Evolutionary conservation across 2,329 filamentous ascomycete genomes (phyloP).

Genomic region (Calonectria pteridis): DNA sequence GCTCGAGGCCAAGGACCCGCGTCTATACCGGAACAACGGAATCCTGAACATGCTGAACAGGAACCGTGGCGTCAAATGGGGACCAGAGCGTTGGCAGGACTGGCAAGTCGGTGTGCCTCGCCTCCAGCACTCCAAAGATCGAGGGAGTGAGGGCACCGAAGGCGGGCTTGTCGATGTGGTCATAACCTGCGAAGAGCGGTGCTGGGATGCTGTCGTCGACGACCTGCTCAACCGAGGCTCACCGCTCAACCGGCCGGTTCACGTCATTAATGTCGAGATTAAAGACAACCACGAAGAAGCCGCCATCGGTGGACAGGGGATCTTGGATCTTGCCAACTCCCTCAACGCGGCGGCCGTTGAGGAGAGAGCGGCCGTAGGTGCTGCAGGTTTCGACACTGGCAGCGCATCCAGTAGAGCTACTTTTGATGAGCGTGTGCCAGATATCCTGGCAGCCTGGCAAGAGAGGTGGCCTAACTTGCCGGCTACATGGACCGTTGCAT

Average conservation of each 20-base stretch:
- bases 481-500: slow-evolving; percentile 93
- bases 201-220: slow-evolving; percentile 97
- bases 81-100: slow-evolving; percentile 97
- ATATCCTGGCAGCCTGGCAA: slow-evolving; percentile 93
- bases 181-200: slow-evolving; percentile 97
- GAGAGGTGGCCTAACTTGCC: slow-evolving; percentile 93
- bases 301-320: slow-evolving; percentile 88
- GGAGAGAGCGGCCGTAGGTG: slow-evolving; percentile 77
- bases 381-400: slow-evolving; percentile 77
- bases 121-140: slow-evolving; percentile 79
- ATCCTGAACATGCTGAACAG: slow-evolving; percentile 95
- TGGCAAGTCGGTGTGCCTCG: slow-evolving; percentile 91
- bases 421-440: slow-evolving; percentile 94
- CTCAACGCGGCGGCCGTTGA: slow-evolving; percentile 84
- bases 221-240: slow-evolving; percentile 89
- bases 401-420: slow-evolving; percentile 75
- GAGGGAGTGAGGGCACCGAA: slow-evolving; percentile 85
- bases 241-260: slow-evolving; percentile 90
- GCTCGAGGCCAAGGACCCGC: slow-evolving; percentile 84
- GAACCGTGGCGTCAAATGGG: slow-evolving; percentile 93
- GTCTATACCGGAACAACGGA: slow-evolving; percentile 91
- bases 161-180: slow-evolving; percentile 93
- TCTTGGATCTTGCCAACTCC: slow-evolving; percentile 88
- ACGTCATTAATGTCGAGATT: slow-evolving; percentile 99
- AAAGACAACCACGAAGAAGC: slow-evolving; percentile 99